Percentiles rank a stretch among this genome's conserved stretches.
phyloP scores from a whole-genome alignment of 2,329 filamentous ascomycete species.

The Clarireedia monteithiana region DNA sequence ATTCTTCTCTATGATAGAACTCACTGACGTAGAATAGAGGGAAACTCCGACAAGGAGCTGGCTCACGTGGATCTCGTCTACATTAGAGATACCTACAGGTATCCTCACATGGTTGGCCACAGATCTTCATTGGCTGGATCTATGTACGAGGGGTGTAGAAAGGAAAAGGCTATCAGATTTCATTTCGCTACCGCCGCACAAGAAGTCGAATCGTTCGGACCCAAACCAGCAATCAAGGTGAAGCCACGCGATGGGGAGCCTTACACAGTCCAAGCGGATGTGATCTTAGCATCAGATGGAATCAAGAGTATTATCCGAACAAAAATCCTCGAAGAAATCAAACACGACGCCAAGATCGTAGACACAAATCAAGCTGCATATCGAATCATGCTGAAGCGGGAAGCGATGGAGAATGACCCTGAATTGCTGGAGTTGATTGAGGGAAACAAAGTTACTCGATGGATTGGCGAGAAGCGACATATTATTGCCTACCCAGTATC shows the following conservation, averaged over 20 bases:
- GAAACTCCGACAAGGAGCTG: constrained; percentile 60
- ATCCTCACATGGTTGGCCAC: constrained; percentile 64
- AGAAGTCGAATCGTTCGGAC: constrained; percentile 49
- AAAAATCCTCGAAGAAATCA: constrained; percentile 46
- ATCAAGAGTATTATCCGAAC: constrained; percentile 45
- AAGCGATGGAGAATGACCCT: constrained; percentile 58
- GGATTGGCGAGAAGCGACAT: constrained; percentile 69
- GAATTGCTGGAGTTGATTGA: constrained; percentile 53
- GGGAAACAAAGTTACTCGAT: constrained; percentile 59
- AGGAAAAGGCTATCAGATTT: constrained; percentile 57
- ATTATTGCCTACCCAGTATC: constrained; percentile 73
- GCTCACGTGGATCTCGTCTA: constrained; percentile 63
- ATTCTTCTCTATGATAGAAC: neutral
- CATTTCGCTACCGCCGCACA: constrained; percentile 53
- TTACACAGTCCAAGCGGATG: constrained; percentile 41
- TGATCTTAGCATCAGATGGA: constrained; percentile 47
- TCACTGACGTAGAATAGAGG: constrained; percentile 38
- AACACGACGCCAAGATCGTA: constrained; percentile 39
- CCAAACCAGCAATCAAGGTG: constrained; percentile 52
- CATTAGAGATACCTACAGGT: constrained; percentile 53
- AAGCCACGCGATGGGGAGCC: constrained; percentile 46
- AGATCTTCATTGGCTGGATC: constrained; percentile 62
- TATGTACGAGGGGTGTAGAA: constrained; percentile 63
- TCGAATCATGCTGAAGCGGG: constrained; percentile 66
- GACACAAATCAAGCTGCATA: constrained; percentile 73